Percentiles rank a stretch among this genome's conserved stretches.
Conservation (phyloP, 768 basidiomycete genomes). For the Clitopilus hobsonii region DNA sequence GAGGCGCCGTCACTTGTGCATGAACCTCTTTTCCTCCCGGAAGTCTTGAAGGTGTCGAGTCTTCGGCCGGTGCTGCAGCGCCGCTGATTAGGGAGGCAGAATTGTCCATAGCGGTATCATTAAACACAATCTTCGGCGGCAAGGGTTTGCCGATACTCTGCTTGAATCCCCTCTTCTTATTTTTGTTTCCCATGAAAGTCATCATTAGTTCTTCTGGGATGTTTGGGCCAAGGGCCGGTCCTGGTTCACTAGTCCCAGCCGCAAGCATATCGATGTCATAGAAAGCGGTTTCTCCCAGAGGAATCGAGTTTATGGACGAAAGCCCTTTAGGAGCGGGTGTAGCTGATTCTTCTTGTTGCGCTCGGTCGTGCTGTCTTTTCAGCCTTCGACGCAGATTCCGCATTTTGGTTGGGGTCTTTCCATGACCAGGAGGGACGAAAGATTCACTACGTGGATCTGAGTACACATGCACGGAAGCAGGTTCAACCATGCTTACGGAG, state of each 20-base stretch:
- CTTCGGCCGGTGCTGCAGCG: neutral
- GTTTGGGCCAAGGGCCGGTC: neutral
- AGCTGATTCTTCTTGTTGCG: slow-evolving; percentile 6
- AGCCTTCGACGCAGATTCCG: slow-evolving; percentile 8
- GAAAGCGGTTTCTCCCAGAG: slow-evolving; percentile 30
- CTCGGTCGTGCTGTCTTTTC: slow-evolving; percentile 21
- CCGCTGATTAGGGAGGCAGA: too few species aligned
- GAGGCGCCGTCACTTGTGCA: slow-evolving; percentile 2
- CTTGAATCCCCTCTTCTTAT: slow-evolving; percentile 68
- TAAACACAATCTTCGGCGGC: slow-evolving; percentile 53
- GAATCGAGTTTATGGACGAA: slow-evolving; percentile 40
- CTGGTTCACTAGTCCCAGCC: neutral
- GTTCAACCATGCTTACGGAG: neutral
- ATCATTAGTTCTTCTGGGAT: slow-evolving; percentile 28
- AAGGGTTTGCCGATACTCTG: slow-evolving; percentile 37
- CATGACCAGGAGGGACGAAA: slow-evolving; percentile 13
- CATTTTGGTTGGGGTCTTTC: slow-evolving; percentile 11
- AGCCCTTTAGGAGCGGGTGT: slow-evolving; percentile 20
- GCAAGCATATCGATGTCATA: neutral
- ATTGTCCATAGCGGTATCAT: slow-evolving; percentile 5
- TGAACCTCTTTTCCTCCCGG: too few species aligned
- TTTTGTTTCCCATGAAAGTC: slow-evolving; percentile 65
- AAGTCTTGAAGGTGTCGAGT: too few species aligned
- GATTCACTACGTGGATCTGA: neutral
- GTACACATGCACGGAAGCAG: neutral